Evolutionary conservation across 176 grass and related monocot species (phyloP), one percentile per base, ranked within the genome.

Genomic region (Guadua angustifolia): DNA sequence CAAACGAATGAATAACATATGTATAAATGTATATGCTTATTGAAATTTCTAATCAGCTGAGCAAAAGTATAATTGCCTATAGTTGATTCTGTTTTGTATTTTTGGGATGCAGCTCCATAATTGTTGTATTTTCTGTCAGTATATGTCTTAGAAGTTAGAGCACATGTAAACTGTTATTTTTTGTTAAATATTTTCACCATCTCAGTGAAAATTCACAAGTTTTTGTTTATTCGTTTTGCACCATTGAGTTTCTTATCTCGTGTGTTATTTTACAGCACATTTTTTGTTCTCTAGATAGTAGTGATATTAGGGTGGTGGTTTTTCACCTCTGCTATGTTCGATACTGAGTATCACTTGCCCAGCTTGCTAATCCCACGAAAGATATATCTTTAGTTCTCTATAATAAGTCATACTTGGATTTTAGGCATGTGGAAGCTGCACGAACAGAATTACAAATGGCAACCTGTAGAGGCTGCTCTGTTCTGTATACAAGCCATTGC

Each of bases 401-500:
- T 81, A 32, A 40, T 77, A 36, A 63, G 12, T 58, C 24, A 36
- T 71, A 59, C 49, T 86, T 73, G 66, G 69, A 59, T 83, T 85
- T 74, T 81, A 99, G 96, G 91, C 96, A 63, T 87, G 93, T 82
- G 89, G 80, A 72, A 94, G 79, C 85, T 85, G 75, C 17, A 83
- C 53, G 81, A 92, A 45, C 82, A 92, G 79, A 87, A 71, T 46
- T 85, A 84, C 70, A 99, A 86, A 67, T 99, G 93, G 96, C 93
- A 95, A 86, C 96, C 91, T 81, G 63, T 94, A 69, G 96, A 99
- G 83, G 93, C 96, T 78, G 93, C 94, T 22, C 74, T 99, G 58
- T 95, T 93, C 79, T 99, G 93, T 80, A 95, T 99, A 86, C 93
- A 94, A 92, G 89, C 96, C 50, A 93, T 99, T 57, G 93, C 93